Evolutionary conservation across 2,329 filamentous ascomycete species (phyloP).

Genomic region (Exophiala oligosperma): DNA sequence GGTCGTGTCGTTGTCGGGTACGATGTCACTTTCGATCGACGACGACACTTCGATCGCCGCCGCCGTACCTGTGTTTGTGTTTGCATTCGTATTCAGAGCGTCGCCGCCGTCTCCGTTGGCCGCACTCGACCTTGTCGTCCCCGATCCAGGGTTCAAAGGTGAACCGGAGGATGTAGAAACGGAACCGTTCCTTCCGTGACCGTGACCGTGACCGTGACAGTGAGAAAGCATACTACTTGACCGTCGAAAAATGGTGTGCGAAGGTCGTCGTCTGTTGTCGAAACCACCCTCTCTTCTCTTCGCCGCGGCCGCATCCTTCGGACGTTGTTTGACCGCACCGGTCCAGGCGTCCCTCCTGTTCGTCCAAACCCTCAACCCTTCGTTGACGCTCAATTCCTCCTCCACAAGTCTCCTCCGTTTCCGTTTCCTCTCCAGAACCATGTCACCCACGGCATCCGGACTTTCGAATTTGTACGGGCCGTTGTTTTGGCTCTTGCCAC

Average conservation of each 20-base stretch:
- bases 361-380: conserved; percentile 77
- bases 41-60: no score
- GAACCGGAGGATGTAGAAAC: conserved; percentile 7
- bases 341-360: conserved; percentile 82
- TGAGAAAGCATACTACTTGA: no score
- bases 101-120: no score
- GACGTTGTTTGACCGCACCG: conserved; percentile 56
- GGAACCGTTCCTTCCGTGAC: neutral
- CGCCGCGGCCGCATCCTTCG: neutral
- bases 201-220: no score
- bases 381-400: conserved; percentile 74
- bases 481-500: neutral
- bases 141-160: neutral
- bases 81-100: no score
- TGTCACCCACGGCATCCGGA: conserved; percentile 41
- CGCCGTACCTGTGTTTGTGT: no score
- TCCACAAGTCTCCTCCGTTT: conserved; percentile 59
- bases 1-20: neutral
- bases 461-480: conserved; percentile 42
- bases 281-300: neutral
- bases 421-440: conserved; percentile 53
- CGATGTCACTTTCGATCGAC: no score
- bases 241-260: no score
- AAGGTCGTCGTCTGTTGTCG: no score
- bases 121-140: no score